Conservation (phyloP, 2,329 filamentous ascomycete species). For the Emmonsia crescens region DNA sequence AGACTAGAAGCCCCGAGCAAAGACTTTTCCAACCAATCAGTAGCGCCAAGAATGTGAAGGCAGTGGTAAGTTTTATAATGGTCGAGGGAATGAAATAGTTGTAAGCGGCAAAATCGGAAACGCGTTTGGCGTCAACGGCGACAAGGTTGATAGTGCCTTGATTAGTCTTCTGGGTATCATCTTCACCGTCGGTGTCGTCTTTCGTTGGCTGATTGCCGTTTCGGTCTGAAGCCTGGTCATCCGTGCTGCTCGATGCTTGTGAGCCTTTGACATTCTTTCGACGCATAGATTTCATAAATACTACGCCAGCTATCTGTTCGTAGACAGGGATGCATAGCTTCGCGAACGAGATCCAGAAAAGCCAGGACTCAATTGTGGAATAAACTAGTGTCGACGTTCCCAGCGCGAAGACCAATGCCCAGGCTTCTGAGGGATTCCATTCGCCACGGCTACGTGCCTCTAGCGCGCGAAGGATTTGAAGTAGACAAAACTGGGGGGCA, state of each 20-base stretch:
- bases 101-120: slow-evolving; percentile 57
- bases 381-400: slow-evolving; percentile 47
- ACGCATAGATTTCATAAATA: slow-evolving; percentile 67
- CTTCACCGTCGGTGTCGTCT: slow-evolving; percentile 27
- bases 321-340: slow-evolving; percentile 56
- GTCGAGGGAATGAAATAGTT: slow-evolving; percentile 56
- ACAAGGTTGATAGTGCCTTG: slow-evolving; percentile 70
- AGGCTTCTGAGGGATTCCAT: slow-evolving; percentile 43
- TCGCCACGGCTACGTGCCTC: slow-evolving; percentile 44
- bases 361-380: slow-evolving; percentile 51
- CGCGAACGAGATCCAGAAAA: slow-evolving; percentile 56
- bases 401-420: slow-evolving; percentile 58
- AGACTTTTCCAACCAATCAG: slow-evolving; percentile 64
- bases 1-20: slow-evolving; percentile 53
- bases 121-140: slow-evolving; percentile 60
- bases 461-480: slow-evolving; percentile 53
- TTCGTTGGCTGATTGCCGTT: slow-evolving; percentile 22
- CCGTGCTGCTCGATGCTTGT: slow-evolving; percentile 30
- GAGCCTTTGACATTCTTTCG: slow-evolving; percentile 62
- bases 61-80: slow-evolving; percentile 53
- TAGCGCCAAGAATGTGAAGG: slow-evolving; percentile 54
- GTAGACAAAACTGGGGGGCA: slow-evolving; percentile 58
- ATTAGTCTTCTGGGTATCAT: slow-evolving; percentile 45
- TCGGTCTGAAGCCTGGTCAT: slow-evolving; percentile 15
- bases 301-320: slow-evolving; percentile 57